A percentile compares a stretch with the other conserved stretches of the same genome.
Conservation (phyloP, 1,284 basidiomycete species). For the Crepidotus sp. region DNA sequence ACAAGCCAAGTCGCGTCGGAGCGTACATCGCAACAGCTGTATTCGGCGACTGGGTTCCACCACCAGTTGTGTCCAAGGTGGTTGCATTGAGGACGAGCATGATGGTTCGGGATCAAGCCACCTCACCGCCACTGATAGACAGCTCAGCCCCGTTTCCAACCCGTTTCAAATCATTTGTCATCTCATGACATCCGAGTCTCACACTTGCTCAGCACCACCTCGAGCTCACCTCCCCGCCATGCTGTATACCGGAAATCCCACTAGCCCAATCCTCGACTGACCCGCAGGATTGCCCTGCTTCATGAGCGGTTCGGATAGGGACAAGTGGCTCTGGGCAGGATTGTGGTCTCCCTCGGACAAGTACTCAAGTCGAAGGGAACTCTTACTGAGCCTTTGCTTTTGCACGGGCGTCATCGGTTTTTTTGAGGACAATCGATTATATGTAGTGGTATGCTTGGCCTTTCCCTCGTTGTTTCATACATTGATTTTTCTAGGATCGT, state of each 20-base stretch:
- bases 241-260: conserved; percentile 5
- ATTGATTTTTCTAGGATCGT: conserved; percentile 20
- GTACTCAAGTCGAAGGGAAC: no score
- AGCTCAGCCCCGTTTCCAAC: no score
- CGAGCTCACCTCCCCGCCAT: no score
- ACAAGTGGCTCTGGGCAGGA: conserved; percentile 7
- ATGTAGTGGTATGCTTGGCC: conserved; percentile 4
- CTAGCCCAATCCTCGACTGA: conserved; percentile 4
- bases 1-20: not conserved
- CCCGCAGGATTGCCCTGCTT: conserved; percentile 13
- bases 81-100: not conserved
- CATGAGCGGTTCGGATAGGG: conserved; percentile 12
- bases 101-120: no score
- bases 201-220: no score
- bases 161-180: no score
- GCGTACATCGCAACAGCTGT: conserved; percentile 9
- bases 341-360: conserved; percentile 12
- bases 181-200: no score
- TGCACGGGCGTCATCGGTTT: conserved; percentile 15
- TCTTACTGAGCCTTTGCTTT: conserved; percentile 10
- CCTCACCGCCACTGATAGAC: no score
- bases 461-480: not conserved
- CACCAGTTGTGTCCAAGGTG: not conserved
- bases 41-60: not conserved
- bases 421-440: conserved; percentile 1